phyloP scores from a whole-genome alignment of 139 green algal species.

The Closterium sp. region DNA sequence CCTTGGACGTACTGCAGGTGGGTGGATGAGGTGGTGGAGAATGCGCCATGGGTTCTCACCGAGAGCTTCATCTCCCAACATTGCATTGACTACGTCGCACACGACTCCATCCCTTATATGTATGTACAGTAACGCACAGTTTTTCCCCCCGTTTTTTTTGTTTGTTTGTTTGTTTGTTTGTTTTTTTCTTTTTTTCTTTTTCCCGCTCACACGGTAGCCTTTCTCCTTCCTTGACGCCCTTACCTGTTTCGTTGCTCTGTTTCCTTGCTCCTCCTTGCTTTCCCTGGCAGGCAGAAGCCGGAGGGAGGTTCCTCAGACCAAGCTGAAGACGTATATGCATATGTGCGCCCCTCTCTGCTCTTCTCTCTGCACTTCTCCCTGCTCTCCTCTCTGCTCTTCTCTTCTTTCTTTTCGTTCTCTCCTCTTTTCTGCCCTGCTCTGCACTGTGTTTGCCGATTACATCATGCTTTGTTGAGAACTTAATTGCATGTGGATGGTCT shows the following conservation, averaged over 20 bases:
- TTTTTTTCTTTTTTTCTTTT: neutral
- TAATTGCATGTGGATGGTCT: too few relatives aligned
- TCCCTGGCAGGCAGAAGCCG: neutral
- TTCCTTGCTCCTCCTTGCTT: neutral
- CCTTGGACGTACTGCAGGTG: slow-evolving; percentile 61
- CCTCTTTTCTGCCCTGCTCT: too few relatives aligned
- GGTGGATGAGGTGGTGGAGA: slow-evolving; percentile 83
- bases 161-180: neutral
- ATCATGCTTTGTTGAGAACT: too few relatives aligned
- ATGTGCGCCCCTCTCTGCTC: neutral
- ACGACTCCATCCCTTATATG: slow-evolving; percentile 77
- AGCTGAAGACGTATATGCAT: neutral
- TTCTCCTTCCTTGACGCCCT: too few relatives aligned
- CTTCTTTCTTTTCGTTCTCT: too few relatives aligned
- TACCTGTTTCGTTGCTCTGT: neutral
- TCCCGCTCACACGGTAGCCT: neutral
- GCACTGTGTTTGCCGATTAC: too few relatives aligned
- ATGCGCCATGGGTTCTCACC: slow-evolving; percentile 85
- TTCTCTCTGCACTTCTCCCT: neutral
- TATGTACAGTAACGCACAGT: too few relatives aligned
- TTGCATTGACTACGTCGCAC: slow-evolving; percentile 86
- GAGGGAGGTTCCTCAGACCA: neutral
- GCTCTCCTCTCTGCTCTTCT: too few relatives aligned
- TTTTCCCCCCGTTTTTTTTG: too few relatives aligned
- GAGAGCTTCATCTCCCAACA: slow-evolving; percentile 80